These are phyloP conservation scores for Penicillium brasilianum DNA, from an alignment of 2,329 filamentous ascomycete species.

Conservation along the genomic window DNA sequence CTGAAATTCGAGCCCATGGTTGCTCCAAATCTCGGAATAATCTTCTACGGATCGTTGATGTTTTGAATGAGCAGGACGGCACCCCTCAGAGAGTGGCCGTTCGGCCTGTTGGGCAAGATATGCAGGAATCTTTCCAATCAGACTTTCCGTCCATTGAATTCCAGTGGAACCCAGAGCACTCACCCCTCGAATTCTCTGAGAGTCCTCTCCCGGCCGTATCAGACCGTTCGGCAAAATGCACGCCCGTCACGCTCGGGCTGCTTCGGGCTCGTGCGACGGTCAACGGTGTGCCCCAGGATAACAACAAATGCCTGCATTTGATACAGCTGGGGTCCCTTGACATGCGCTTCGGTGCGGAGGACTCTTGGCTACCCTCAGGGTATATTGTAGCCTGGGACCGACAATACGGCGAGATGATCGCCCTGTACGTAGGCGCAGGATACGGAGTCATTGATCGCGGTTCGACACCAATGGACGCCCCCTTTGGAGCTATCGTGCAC, in stretches of 20 bases:
- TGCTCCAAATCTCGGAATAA: slow-evolving; percentile 38
- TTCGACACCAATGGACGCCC: slow-evolving; percentile 18
- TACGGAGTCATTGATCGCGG: slow-evolving; percentile 32
- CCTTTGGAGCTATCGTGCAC: slow-evolving; percentile 28
- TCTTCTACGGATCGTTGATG: slow-evolving; percentile 35
- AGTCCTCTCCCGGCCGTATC: slow-evolving; percentile 17
- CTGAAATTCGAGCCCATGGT: slow-evolving; percentile 36
- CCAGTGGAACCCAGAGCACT: slow-evolving; percentile 42
- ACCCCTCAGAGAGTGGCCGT: slow-evolving; percentile 14
- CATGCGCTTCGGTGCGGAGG: slow-evolving; percentile 22
- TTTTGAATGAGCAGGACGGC: slow-evolving; percentile 45
- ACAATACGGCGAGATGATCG: slow-evolving; percentile 33
- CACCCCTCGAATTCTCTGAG: slow-evolving; percentile 39
- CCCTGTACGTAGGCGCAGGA: slow-evolving; percentile 38
- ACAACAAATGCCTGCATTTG: slow-evolving; percentile 35
- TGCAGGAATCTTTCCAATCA: neutral
- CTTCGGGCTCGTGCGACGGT: slow-evolving; percentile 34
- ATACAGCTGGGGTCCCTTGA: slow-evolving; percentile 46
- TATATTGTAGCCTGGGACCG: slow-evolving; percentile 47
- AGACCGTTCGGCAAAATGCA: slow-evolving; percentile 21
- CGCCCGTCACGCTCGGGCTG: slow-evolving; percentile 39
- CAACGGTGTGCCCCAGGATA: slow-evolving; percentile 27
- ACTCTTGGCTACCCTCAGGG: slow-evolving; percentile 39
- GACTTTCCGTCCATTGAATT: slow-evolving; percentile 26
- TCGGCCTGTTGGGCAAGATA: neutral